Conservation (phyloP, 2,329 filamentous ascomycete species). For the Zymoseptoria ardabiliae region DNA sequence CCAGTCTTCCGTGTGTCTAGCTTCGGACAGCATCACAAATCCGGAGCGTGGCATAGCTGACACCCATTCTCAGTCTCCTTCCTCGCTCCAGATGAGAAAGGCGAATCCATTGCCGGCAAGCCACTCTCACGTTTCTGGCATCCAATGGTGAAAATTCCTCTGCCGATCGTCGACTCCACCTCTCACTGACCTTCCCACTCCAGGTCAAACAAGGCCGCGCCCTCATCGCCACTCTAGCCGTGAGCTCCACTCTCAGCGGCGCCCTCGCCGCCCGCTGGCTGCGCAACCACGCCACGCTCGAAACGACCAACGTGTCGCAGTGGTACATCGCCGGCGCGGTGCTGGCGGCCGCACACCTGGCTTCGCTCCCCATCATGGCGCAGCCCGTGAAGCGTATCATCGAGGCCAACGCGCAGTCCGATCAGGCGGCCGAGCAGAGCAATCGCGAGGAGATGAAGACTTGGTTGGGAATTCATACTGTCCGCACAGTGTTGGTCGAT, state of each 20-base stretch:
- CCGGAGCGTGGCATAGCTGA: not conserved
- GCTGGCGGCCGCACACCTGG: conserved; percentile 22
- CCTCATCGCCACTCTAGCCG: conserved; percentile 14
- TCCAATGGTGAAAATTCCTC: conserved; percentile 7
- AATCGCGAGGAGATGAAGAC: conserved; percentile 22
- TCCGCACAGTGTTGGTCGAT: conserved; percentile 22
- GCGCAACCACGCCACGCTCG: conserved; percentile 19
- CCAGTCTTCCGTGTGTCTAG: conserved; percentile 15
- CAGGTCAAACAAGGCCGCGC: conserved; percentile 17
- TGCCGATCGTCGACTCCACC: not conserved
- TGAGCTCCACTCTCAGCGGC: conserved; percentile 17
- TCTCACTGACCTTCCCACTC: not conserved
- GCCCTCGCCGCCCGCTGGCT: conserved; percentile 21
- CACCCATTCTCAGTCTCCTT: conserved; percentile 8
- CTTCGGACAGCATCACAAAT: not conserved
- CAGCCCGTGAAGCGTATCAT: conserved; percentile 19
- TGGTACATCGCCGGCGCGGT: conserved; percentile 25
- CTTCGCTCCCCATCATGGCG: conserved; percentile 18
- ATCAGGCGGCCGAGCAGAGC: conserved; percentile 14
- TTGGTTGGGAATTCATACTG: conserved; percentile 23
- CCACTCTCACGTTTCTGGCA: conserved; percentile 24
- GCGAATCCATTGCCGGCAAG: conserved; percentile 17
- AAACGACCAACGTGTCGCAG: conserved; percentile 19
- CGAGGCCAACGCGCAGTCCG: conserved; percentile 5
- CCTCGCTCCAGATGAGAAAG: conserved; percentile 8